Evolutionary conservation across 768 basidiomycete genomes (phyloP).

Genomic region (Mycena filopes): DNA sequence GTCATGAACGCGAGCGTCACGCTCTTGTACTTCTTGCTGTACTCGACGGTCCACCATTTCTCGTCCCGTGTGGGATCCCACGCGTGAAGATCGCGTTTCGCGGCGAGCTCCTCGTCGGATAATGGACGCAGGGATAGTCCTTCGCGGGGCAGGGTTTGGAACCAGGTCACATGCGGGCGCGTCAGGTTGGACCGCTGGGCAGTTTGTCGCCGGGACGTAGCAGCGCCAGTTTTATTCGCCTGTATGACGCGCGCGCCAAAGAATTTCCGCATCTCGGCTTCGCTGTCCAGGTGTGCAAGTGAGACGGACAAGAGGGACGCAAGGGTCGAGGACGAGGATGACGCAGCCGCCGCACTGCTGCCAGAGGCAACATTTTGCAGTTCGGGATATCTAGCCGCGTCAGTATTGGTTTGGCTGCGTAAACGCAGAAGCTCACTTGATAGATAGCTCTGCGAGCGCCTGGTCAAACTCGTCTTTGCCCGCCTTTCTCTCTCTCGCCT

Average conservation of each 20-base stretch:
- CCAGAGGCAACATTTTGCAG: slow-evolving; percentile 52
- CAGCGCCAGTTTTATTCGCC: slow-evolving; percentile 58
- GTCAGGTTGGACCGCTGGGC: slow-evolving; percentile 77
- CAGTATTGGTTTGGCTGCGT: not conserved
- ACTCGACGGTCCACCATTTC: slow-evolving; percentile 91
- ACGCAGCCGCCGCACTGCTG: slow-evolving; percentile 32
- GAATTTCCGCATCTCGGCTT: slow-evolving; percentile 92
- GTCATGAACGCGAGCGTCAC: slow-evolving; percentile 84
- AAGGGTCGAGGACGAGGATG: slow-evolving; percentile 44
- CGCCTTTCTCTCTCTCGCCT: slow-evolving; percentile 72
- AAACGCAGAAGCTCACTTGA: slow-evolving; percentile 62
- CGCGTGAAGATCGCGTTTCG: slow-evolving; percentile 52
- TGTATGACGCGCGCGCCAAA: slow-evolving; percentile 91
- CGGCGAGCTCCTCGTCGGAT: slow-evolving; percentile 61
- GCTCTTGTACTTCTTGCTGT: slow-evolving; percentile 85
- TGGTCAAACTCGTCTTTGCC: slow-evolving; percentile 84
- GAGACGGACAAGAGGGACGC: slow-evolving; percentile 81
- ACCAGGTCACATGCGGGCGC: slow-evolving; percentile 81
- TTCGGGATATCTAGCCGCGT: slow-evolving; percentile 59
- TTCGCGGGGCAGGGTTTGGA: slow-evolving; percentile 72
- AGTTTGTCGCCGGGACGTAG: slow-evolving; percentile 53
- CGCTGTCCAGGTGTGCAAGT: slow-evolving; percentile 82
- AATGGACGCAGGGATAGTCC: slow-evolving; percentile 76
- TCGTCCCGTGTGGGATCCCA: slow-evolving; percentile 63
- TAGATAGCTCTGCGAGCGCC: slow-evolving; percentile 84